Base-by-base conservation (phyloP, 2,329 filamentous ascomycete species). In the Nothomitra cinnamomea region DNA sequence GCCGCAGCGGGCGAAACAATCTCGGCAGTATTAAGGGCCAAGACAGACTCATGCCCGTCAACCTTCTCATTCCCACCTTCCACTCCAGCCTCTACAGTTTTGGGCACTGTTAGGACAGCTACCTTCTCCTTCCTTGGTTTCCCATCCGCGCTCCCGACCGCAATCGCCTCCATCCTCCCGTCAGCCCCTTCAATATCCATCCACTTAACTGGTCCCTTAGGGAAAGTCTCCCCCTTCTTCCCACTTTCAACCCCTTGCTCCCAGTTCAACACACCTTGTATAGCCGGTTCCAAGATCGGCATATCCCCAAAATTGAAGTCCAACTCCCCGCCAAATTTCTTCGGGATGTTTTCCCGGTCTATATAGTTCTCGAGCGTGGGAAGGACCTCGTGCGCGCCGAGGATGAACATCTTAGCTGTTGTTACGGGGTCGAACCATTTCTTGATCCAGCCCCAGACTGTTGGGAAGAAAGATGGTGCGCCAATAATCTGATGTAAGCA, bases 401-500 rank as follows among this genome's bases (percentile, higher is more conserved):
- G 78, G 61, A 96, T 92, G 67, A 94, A 95, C 66, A 96, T 95
- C 72, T 96, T 96, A 62, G 87, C 43, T n/a, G 55, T 56, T 21
- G 55, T 56, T 36, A 42, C 55, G 25, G 55, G 55, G 22, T 74
- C 70, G 50, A 95, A 95, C 88, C 89, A 95, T 63, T 85, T 83
- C 74, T 94, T 94, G 69, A 94, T 78, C 87, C 88, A 95, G 59
- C 85, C 81, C 89, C 89, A 90, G 56, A 95, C 86, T 2, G 87
- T 95, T 51, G 85, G 84, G 72, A 95, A 95, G 75, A 94, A 95
- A 47, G 77, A 71, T 6, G 90, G 90, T 0, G 90, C 90, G 57
- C 89, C 89, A 58, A 95, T 87, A 62, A 96, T 84, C 28, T 32
- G n/a, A n/a, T n/a, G n/a, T n/a, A n/a, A n/a, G n/a, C n/a, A n/a